Evolutionary conservation across 768 basidiomycete species (phyloP), one percentile per base, ranked within the genome.

Genomic region (Clitopilus hobsonii): DNA sequence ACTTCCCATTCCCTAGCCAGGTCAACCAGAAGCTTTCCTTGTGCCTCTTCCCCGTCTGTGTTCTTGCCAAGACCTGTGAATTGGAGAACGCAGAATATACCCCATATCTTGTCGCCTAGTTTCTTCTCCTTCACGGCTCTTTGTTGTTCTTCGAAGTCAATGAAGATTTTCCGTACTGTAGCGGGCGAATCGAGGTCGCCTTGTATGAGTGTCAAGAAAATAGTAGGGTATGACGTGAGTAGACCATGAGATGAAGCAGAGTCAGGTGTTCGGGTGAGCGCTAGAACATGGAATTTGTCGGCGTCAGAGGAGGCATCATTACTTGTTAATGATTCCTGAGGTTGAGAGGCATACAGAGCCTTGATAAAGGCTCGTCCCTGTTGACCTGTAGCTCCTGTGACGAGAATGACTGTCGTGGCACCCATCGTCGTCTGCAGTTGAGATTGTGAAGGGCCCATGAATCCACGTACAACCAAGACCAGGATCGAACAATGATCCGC

Each of bases 41-140:
- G 75, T 22, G 58, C 63, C 55, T 71, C 71, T 49, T 74, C 73
- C 3, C 68, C 72, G 25, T 72, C 69, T 10, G 70, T 70, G 53
- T 69, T 67, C 2, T 68, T 72, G 14, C 75, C 74, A 11, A 76
- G 67, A 10, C 75, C 75, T 0, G 75, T 73, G 54, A 68, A 76
- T 6, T 69, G 70, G 1, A 75, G 64, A 25, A 69, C 70, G 26
- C 69, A 67, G 53, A 70, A 75, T 3, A 76, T 74, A 10, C 74
- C 75, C 69, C 69, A 76, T 8, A 75, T 59, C 0, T 65, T 68
- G 16, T 16, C 30, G 16, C 30, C 30, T n/a, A n/a, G n/a, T n/a
- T n/a, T n/a, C n/a, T n/a, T n/a, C n/a, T n/a, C n/a, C n/a, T n/a
- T n/a, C n/a, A n/a, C n/a, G n/a, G n/a, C n/a, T n/a, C n/a, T n/a